Percentiles rank a stretch among this genome's conserved stretches.
These are phyloP conservation scores for Coniochaeta pulveracea DNA, from an alignment of 2,329 filamentous ascomycete genomes.

Conservation along the genomic window DNA sequence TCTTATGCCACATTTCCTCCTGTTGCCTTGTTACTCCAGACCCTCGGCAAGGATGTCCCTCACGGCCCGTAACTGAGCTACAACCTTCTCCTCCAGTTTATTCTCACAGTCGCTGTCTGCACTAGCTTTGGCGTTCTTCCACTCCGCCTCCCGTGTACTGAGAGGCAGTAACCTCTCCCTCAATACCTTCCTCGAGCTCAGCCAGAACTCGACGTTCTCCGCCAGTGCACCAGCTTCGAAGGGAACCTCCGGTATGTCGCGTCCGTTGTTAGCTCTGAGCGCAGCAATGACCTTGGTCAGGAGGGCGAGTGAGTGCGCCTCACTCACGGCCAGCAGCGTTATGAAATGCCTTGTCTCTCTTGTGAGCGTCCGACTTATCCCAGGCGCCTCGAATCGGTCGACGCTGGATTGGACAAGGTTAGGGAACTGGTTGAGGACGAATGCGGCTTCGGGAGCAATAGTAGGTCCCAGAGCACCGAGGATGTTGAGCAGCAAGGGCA, in stretches of 20 bases:
- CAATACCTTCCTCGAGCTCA: conserved; percentile 57
- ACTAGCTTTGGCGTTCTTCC: conserved; percentile 31
- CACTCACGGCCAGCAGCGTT: conserved; percentile 61
- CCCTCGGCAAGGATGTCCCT: conserved; percentile 43
- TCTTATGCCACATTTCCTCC: conserved; percentile 1
- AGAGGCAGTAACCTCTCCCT: conserved; percentile 63
- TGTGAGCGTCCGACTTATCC: conserved; percentile 38
- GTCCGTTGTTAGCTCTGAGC: conserved; percentile 53
- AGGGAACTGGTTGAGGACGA: conserved; percentile 84
- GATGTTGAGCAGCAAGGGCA: conserved; percentile 83
- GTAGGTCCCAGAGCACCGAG: conserved; percentile 70
- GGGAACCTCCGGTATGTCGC: conserved; percentile 60
- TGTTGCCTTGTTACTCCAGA: conserved; percentile 22
- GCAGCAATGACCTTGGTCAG: conserved; percentile 61
- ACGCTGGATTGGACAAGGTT: conserved; percentile 63
- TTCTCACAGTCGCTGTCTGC: conserved; percentile 41
- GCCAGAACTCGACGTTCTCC: conserved; percentile 76
- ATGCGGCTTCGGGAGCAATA: conserved; percentile 72
- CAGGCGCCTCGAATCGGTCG: conserved; percentile 55
- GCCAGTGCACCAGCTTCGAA: conserved; percentile 65
- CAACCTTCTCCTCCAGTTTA: conserved; percentile 63
- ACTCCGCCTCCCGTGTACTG: conserved; percentile 60
- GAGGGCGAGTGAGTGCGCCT: conserved; percentile 69
- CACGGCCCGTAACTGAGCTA: conserved; percentile 54
- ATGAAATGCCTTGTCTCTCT: conserved; percentile 48